Conservation (phyloP, 441 rosid species). For the Sinapis alba region DNA sequence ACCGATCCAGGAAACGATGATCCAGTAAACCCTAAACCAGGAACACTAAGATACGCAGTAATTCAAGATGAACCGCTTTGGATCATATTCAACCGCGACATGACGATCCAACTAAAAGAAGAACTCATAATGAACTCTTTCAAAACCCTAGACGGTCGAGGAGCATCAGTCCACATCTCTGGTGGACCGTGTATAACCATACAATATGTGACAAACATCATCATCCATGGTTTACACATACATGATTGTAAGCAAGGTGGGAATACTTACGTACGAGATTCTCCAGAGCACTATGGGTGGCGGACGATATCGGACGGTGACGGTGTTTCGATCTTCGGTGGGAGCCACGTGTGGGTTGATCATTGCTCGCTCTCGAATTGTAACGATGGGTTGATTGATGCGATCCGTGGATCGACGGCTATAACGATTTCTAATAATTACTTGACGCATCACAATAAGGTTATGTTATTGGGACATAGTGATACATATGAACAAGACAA, state of each 20-base stretch:
- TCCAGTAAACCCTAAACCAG: slow-evolving; percentile 79
- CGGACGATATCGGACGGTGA: slow-evolving; percentile 92
- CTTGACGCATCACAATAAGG: slow-evolving; percentile 94
- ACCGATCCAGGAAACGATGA: slow-evolving; percentile 70
- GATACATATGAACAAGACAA: slow-evolving; percentile 76
- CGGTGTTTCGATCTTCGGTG: slow-evolving; percentile 90
- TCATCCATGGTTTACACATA: slow-evolving; percentile 80
- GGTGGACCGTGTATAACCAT: slow-evolving; percentile 94
- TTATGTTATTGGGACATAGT: slow-evolving; percentile 87
- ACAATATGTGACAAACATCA: slow-evolving; percentile 82
- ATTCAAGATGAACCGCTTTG: slow-evolving; percentile 84
- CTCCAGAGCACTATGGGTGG: slow-evolving; percentile 80
- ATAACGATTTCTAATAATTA: slow-evolving; percentile 88
- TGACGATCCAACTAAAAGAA: slow-evolving; percentile 84
- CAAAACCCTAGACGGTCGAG: slow-evolving; percentile 90
- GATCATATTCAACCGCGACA: slow-evolving; percentile 84
- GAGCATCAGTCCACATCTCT: slow-evolving; percentile 83
- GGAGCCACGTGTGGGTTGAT: slow-evolving; percentile 92
- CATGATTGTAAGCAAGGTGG: slow-evolving; percentile 96
- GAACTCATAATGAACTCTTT: slow-evolving; percentile 92
- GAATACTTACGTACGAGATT: slow-evolving; percentile 73
- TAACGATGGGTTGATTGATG: slow-evolving; percentile 79
- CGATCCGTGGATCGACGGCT: slow-evolving; percentile 80
- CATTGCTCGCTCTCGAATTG: slow-evolving; percentile 85
- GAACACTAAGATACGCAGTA: slow-evolving; percentile 82